These are phyloP conservation scores for Perilla frutescens DNA, from an alignment of 257 asterid species.

Conservation along the genomic window DNA sequence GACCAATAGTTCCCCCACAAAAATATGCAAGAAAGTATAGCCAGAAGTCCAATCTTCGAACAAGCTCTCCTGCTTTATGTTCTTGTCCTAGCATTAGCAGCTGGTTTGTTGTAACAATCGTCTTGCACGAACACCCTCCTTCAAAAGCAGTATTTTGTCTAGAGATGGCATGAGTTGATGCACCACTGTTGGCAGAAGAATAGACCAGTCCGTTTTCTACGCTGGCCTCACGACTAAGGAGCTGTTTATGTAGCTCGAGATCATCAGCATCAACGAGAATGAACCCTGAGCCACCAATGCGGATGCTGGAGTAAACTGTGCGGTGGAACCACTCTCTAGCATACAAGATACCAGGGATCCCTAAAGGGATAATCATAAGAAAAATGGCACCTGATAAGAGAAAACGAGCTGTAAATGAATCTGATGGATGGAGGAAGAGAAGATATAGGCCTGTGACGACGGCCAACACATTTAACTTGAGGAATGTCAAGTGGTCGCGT, in stretches of 20 bases:
- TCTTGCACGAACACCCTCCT: conserved; percentile 47
- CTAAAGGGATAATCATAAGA: conserved; percentile 69
- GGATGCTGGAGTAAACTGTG: conserved; percentile 50
- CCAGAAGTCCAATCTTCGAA: conserved; percentile 82
- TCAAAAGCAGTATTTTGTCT: conserved; percentile 30
- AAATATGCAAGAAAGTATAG: conserved; percentile 70
- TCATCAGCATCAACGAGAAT: conserved; percentile 66
- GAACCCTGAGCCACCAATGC: conserved; percentile 57
- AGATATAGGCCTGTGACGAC: conserved; percentile 78
- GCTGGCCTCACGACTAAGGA: conserved; percentile 50
- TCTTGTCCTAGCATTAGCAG: conserved; percentile 78
- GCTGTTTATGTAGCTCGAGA: conserved; percentile 65
- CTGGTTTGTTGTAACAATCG: conserved; percentile 54
- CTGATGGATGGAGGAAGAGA: conserved; percentile 63
- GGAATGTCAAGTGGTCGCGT: conserved; percentile 67
- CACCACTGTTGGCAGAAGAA: conserved; percentile 19
- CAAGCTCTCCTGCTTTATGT: conserved; percentile 58
- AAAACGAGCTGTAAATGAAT: conserved; percentile 38
- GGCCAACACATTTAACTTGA: conserved; percentile 57
- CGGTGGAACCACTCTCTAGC: conserved; percentile 68
- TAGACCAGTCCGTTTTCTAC: conserved; percentile 35
- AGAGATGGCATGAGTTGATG: conserved; percentile 19
- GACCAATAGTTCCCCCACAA: conserved; percentile 92
- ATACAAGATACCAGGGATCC: conserved; percentile 72
- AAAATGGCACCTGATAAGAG: conserved; percentile 67